Percentiles rank a stretch among this genome's conserved stretches.
These are phyloP conservation scores for Aquanectria penicillioides DNA, from an alignment of 2,329 filamentous ascomycete species.

Conservation along the genomic window DNA sequence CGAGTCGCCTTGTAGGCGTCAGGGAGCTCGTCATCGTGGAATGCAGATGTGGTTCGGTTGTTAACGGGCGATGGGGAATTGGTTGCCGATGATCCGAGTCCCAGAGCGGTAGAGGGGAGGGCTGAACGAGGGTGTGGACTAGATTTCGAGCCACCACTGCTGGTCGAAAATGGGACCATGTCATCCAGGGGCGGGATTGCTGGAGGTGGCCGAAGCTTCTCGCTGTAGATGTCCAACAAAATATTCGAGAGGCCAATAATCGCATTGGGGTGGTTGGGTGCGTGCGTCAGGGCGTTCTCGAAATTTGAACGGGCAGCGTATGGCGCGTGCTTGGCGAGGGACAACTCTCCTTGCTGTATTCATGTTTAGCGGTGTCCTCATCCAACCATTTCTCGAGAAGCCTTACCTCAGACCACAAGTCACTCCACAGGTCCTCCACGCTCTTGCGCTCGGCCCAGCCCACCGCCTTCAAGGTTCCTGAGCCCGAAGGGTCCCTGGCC, in stretches of 20 bases:
- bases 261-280: conserved; percentile 80
- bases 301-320: conserved; percentile 80
- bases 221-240: conserved; percentile 84
- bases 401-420: conserved; percentile 83
- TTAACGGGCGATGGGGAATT: conserved; percentile 26
- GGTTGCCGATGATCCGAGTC: conserved; percentile 50
- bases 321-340: conserved; percentile 67
- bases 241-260: conserved; percentile 87
- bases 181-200: conserved; percentile 58
- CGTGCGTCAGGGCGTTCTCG: conserved; percentile 83
- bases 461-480: conserved; percentile 68
- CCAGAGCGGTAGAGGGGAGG: conserved; percentile 59
- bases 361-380: conserved; percentile 32
- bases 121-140: conserved; percentile 21
- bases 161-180: conserved; percentile 10
- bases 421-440: conserved; percentile 84
- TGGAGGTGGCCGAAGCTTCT: conserved; percentile 70
- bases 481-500: conserved; percentile 68
- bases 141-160: conserved; percentile 2
- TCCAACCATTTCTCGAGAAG: not conserved
- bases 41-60: conserved; percentile 25
- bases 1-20: conserved; percentile 67
- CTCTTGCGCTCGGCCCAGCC: conserved; percentile 85
- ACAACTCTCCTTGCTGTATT: conserved; percentile 73
- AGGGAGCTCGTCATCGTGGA: conserved; percentile 55